Evolutionary conservation across 306 rosid species (phyloP).

Genomic region (Trifolium repens): DNA sequence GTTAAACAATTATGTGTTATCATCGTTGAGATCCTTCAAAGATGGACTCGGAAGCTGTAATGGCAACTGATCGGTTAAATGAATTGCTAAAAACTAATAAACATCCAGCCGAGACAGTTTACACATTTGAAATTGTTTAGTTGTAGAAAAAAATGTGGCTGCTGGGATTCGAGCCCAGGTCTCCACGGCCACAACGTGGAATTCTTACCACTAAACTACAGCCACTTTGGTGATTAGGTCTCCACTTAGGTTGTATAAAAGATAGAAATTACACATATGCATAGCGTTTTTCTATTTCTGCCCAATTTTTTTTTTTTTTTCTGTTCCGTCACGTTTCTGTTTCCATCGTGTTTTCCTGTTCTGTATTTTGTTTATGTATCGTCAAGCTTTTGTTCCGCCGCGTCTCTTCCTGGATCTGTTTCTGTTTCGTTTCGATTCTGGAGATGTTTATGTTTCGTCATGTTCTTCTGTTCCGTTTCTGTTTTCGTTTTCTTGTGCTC

Average conservation of each 20-base stretch:
- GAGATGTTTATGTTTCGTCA: no score
- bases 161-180: conserved; percentile 16
- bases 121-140: conserved; percentile 49
- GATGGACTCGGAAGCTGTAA: conserved; percentile 97
- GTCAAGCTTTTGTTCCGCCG: no score
- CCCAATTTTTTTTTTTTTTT: no score
- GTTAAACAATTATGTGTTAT: conserved; percentile 22
- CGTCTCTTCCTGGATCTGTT: no score
- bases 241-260: background rate
- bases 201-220: conserved; percentile 16
- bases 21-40: conserved; percentile 85
- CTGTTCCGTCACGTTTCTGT: no score
- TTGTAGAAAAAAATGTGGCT: background rate
- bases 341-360: no score
- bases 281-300: no score
- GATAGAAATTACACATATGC: background rate
- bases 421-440: no score
- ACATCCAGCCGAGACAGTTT: conserved; percentile 73
- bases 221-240: background rate
- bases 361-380: no score
- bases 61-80: conserved; percentile 98
- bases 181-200: conserved; percentile 16
- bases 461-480: no score
- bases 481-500: no score
- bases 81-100: conserved; percentile 96